phyloP scores from a whole-genome alignment of 2,329 filamentous ascomycete species.

The Arthrobotrys sinensis region DNA sequence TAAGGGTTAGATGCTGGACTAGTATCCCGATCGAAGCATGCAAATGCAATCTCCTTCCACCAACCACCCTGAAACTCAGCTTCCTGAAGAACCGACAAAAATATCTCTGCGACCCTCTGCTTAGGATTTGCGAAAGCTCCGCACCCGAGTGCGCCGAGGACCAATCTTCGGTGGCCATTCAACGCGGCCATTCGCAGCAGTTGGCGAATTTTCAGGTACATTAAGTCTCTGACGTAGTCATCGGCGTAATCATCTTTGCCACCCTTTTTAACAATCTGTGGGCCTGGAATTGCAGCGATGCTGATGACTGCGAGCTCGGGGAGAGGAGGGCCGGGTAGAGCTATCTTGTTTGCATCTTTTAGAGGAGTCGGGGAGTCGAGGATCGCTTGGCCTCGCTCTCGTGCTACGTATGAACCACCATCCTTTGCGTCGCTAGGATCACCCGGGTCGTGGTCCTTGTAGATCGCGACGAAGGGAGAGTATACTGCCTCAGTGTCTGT shows the following conservation, averaged over 20 bases:
- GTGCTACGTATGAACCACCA: slow-evolving; percentile 58
- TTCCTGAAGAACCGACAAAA: slow-evolving; percentile 75
- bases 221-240: slow-evolving; percentile 71
- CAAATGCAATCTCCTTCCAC: slow-evolving; percentile 78
- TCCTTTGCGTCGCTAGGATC: neutral
- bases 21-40: slow-evolving; percentile 64
- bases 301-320: slow-evolving; percentile 75
- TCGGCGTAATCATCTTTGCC: slow-evolving; percentile 63
- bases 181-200: slow-evolving; percentile 75
- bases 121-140: slow-evolving; percentile 78
- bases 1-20: slow-evolving; percentile 69
- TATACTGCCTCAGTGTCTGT: slow-evolving; percentile 72
- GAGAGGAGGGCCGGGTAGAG: slow-evolving; percentile 64
- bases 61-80: slow-evolving; percentile 76
- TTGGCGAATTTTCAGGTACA: slow-evolving; percentile 76
- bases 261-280: slow-evolving; percentile 65
- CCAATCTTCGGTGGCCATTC: slow-evolving; percentile 73
- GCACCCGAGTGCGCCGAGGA: slow-evolving; percentile 79
- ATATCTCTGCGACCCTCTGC: slow-evolving; percentile 75
- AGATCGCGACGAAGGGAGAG: slow-evolving; percentile 74
- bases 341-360: slow-evolving; percentile 54
- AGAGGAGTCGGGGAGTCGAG: neutral
- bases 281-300: slow-evolving; percentile 73
- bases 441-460: slow-evolving; percentile 68
- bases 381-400: slow-evolving; percentile 64